These are phyloP conservation scores for Canavalia gladiata DNA, from an alignment of 306 rosid genomes.

Conservation along the genomic window DNA sequence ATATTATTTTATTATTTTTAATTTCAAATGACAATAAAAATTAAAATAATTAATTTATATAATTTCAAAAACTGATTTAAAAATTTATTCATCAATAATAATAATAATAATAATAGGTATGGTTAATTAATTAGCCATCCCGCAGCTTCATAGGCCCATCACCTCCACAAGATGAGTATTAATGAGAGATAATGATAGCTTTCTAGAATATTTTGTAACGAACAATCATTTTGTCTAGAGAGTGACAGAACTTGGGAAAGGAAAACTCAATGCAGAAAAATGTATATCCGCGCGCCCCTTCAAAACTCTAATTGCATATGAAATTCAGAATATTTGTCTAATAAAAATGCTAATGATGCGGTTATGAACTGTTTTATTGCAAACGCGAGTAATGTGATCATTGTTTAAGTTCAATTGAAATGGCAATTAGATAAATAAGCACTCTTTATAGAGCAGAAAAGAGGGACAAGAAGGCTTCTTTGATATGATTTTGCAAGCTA, in stretches of 20 bases:
- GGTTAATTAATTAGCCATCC: conserved; percentile 6
- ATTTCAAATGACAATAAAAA: no score
- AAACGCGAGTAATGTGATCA: conserved; percentile 26
- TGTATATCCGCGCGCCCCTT: not conserved
- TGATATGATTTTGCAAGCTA: conserved; percentile 50
- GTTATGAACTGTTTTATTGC: conserved; percentile 40
- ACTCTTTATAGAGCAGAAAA: conserved; percentile 21
- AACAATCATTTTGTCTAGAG: conserved; percentile 43
- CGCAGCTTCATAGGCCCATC: conserved; percentile 13
- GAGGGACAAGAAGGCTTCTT: conserved; percentile 31
- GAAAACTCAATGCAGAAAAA: conserved; percentile 12
- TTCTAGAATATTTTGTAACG: conserved; percentile 28
- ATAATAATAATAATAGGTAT: not conserved
- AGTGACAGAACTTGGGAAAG: conserved; percentile 2
- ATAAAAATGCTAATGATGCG: conserved; percentile 45
- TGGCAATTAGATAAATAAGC: conserved; percentile 39
- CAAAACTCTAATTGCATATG: not conserved
- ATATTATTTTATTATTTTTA: no score
- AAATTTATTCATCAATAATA: no score
- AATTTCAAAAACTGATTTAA: no score
- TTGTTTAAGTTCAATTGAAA: conserved; percentile 29
- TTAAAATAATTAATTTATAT: no score
- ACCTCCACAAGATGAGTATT: conserved; percentile 22
- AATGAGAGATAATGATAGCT: conserved; percentile 39
- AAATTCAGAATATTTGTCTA: conserved; percentile 41